Base-by-base conservation (phyloP, 768 basidiomycete genomes). In the Amanita rubescens region DNA sequence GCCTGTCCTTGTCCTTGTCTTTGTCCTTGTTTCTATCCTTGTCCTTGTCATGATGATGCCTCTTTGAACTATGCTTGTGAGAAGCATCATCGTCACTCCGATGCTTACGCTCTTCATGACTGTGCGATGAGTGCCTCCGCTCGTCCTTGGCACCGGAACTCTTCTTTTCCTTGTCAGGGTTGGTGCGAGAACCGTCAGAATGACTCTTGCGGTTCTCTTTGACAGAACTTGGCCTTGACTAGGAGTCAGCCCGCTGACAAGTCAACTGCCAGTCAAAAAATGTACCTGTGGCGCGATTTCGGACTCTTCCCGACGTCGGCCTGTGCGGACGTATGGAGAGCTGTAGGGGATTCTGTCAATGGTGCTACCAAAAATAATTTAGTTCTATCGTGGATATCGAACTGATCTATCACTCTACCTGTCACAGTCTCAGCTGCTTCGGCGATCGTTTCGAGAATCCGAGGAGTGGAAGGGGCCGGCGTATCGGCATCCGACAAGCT, bases 401-500 rank as follows among this genome's bases (percentile, higher is more conserved):
- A 32, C 15, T 41, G 17, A n/a, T 12, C 14, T 12, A 20, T 27
- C 15, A 35, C 19, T 20, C 25, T 41, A 49, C 55, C 48, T 55
- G 49, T 45, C 20, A 15, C 37, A 10, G 35, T 34, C 44, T 51
- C 55, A 15, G 33, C 50, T 9, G 17, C 49, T 43, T 55, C 55
- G 32, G 44, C 34, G 24, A 55, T 49, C 38, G 55, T 51, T 14
- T 44, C 49, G n/a, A 55, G 55, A 27, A 38, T 24, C 27, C 55
- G 48, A 51, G 49, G 11, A 42, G 46, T 14, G 32, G 41, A 12
- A 27, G 48, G 30, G 7, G 49, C 19, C 12, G 49, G 19, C n/a
- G 9, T 41, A 22, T 14, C 34, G 11, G 67, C n/a, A 47, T 53
- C 42, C 4, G 54, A 55, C 54, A 55, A n/a, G 20, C 46, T 50